phyloP scores from a whole-genome alignment of 345 rosid species.

The Brassica nigra region DNA sequence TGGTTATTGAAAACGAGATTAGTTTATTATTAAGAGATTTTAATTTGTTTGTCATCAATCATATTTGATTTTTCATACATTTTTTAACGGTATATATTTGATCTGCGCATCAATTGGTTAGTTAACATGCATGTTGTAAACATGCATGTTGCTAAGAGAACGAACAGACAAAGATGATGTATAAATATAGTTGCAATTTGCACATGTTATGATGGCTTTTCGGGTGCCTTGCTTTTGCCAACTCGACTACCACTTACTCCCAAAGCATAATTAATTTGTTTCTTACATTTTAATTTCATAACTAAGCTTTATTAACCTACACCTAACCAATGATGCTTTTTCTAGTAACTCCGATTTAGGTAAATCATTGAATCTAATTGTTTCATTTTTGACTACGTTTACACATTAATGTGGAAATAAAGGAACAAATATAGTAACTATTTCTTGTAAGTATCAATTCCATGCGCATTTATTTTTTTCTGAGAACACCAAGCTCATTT shows the following conservation, averaged over 20 bases:
- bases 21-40: too few relatives aligned
- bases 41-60: neutral
- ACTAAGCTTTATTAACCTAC: neutral
- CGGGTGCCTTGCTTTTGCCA: slow-evolving; percentile 35
- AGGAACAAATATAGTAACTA: neutral
- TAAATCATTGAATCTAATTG: slow-evolving; percentile 1
- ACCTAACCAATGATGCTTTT: neutral
- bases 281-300: neutral
- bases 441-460: neutral
- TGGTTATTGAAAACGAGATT: too few relatives aligned
- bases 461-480: too few relatives aligned
- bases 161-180: slow-evolving; percentile 31
- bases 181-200: slow-evolving; percentile 18
- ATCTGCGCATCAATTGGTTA: slow-evolving; percentile 25
- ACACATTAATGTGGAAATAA: neutral
- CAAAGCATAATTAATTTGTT: neutral
- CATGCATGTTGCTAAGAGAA: slow-evolving; percentile 20
- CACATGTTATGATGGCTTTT: slow-evolving; percentile 36
- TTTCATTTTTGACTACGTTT: slow-evolving; percentile 9
- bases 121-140: neutral
- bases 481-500: too few relatives aligned
- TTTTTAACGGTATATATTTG: slow-evolving; percentile 20
- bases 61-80: slow-evolving; percentile 1
- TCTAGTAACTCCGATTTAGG: neutral
- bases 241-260: slow-evolving; percentile 32